A percentile compares a stretch with the other conserved stretches of the same genome.
These are phyloP conservation scores for Medakamo hakoo DNA, from an alignment of 139 green algal species.

Conservation along the genomic window DNA sequence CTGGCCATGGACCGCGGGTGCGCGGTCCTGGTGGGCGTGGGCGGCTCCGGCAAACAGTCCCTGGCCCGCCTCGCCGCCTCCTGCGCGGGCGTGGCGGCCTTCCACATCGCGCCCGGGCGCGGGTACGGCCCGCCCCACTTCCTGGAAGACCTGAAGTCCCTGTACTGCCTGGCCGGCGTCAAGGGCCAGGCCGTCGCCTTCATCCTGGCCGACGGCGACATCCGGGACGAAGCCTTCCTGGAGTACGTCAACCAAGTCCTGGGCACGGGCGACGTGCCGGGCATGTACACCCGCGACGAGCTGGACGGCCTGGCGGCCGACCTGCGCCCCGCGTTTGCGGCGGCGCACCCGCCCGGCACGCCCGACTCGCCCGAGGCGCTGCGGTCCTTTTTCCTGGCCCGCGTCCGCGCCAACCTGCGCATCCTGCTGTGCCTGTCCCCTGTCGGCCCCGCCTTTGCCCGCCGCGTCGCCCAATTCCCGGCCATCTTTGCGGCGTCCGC, in stretches of 20 bases:
- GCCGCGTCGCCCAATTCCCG: constrained; percentile 57
- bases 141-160: constrained; percentile 84
- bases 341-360: constrained; percentile 19
- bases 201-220: constrained; percentile 82
- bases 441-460: constrained; percentile 69
- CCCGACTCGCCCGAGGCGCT: constrained; percentile 85
- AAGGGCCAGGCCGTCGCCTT: constrained; percentile 83
- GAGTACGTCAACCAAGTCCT: constrained; percentile 97
- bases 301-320: constrained; percentile 85
- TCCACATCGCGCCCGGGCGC: constrained; percentile 67
- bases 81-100: constrained; percentile 38
- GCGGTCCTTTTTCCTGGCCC: constrained; percentile 77
- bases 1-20: constrained; percentile 69
- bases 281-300: constrained; percentile 87
- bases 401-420: constrained; percentile 81
- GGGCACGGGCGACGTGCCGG: constrained; percentile 82
- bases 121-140: constrained; percentile 79
- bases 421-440: constrained; percentile 85
- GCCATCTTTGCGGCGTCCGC: constrained; percentile 89
- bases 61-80: constrained; percentile 59
- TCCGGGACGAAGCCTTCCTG: constrained; percentile 89
- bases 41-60: constrained; percentile 80
- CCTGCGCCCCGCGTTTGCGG: constrained; percentile 61
- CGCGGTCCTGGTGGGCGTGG: constrained; percentile 86
- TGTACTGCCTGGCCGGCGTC: constrained; percentile 88